A percentile compares a stretch with the other conserved stretches of the same genome.
These are phyloP conservation scores for Terana coerulea DNA, from an alignment of 768 basidiomycete species.

Conservation along the genomic window DNA sequence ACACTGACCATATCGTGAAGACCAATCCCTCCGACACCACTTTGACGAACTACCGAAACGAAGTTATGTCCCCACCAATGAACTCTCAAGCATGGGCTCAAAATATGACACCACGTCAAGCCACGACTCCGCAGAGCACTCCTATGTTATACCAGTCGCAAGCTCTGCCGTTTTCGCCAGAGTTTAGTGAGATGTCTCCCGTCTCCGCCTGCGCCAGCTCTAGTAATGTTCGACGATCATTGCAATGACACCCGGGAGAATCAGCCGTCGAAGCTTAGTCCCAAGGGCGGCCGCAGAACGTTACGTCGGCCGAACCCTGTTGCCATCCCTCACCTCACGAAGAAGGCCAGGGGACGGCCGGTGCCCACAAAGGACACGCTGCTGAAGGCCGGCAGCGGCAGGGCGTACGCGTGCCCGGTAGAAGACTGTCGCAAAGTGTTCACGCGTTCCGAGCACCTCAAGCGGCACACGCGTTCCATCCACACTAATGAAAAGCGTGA, in stretches of 20 bases:
- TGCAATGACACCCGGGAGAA: not conserved
- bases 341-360: slow-evolving; percentile 46
- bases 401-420: slow-evolving; percentile 59
- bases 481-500: slow-evolving; percentile 84
- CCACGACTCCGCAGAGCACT: not conserved
- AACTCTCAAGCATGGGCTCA: not conserved
- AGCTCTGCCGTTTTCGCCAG: not conserved
- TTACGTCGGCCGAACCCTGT: slow-evolving; percentile 27
- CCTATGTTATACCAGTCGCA: slow-evolving; percentile 3
- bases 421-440: slow-evolving; percentile 79
- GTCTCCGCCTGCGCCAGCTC: not conserved
- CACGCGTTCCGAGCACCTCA: slow-evolving; percentile 75
- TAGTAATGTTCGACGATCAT: slow-evolving; percentile 8
- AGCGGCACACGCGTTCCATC: slow-evolving; percentile 76
- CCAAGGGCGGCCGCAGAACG: slow-evolving; percentile 1
- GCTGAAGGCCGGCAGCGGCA: slow-evolving; percentile 23
- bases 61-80: slow-evolving; percentile 1
- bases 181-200: not conserved
- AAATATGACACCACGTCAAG: not conserved
- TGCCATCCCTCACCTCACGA: slow-evolving; percentile 46
- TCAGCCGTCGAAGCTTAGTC: not conserved
- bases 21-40: not conserved
- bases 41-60: slow-evolving; percentile 1
- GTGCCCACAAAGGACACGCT: slow-evolving; percentile 38
- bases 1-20: not conserved